Conservation (phyloP, 2,329 filamentous ascomycete species). For the Sporothrix brunneoviolacea region DNA sequence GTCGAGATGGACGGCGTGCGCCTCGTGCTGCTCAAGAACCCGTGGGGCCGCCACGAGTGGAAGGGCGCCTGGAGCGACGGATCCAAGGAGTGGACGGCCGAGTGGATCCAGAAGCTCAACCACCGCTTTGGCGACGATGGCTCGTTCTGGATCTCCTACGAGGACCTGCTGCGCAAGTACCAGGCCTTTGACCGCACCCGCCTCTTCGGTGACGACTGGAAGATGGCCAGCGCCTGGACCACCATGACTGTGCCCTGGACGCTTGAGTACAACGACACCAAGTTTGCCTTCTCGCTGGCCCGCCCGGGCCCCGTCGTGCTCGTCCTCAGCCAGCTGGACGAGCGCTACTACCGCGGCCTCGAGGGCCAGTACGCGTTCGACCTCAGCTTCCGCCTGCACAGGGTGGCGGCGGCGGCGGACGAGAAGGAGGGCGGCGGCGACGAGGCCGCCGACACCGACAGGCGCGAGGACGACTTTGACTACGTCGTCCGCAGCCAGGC, state of each 20-base stretch:
- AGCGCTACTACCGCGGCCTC: slow-evolving; percentile 55
- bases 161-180: slow-evolving; percentile 57
- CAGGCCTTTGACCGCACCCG: slow-evolving; percentile 55
- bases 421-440: neutral
- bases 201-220: slow-evolving; percentile 55
- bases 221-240: slow-evolving; percentile 53
- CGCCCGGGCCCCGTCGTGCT: slow-evolving; percentile 52
- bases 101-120: slow-evolving; percentile 49
- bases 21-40: slow-evolving; percentile 45
- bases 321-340: slow-evolving; percentile 55
- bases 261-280: slow-evolving; percentile 52
- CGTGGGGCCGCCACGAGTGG: slow-evolving; percentile 58
- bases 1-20: slow-evolving; percentile 43
- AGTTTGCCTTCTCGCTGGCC: slow-evolving; percentile 51
- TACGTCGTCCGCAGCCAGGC: slow-evolving; percentile 55
- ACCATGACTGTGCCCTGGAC: slow-evolving; percentile 57
- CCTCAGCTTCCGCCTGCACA: slow-evolving; percentile 35
- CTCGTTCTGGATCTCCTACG: slow-evolving; percentile 58
- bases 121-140: slow-evolving; percentile 57
- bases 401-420: neutral
- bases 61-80: slow-evolving; percentile 54
- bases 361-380: slow-evolving; percentile 49
- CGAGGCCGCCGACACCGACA: neutral
- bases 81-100: slow-evolving; percentile 54
- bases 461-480: slow-evolving; percentile 35